Evolutionary conservation across 805 yeast genomes (phyloP).

Genomic region (Sugiyamaella valdiviana): DNA sequence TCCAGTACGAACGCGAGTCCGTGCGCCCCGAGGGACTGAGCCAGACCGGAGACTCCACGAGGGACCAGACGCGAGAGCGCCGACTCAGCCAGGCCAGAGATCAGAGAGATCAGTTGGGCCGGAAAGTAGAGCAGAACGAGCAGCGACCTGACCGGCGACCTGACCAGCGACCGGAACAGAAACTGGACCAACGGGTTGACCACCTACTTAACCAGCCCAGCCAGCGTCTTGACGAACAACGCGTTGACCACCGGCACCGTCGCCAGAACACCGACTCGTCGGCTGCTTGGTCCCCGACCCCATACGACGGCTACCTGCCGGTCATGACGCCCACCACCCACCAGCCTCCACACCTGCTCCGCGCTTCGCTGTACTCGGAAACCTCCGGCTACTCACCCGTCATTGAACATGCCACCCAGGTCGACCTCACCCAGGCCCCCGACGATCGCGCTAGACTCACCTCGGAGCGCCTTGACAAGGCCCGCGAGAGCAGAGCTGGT

Average conservation of each 20-base stretch:
- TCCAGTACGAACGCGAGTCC: neutral
- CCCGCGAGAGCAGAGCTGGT: conserved; percentile 15
- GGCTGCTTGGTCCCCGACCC: conserved; percentile 1
- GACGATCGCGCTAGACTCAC: conserved; percentile 1
- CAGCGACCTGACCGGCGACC: no score
- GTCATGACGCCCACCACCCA: conserved; percentile 1
- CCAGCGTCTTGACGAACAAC: no score
- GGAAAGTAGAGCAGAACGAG: no score
- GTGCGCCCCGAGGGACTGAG: neutral
- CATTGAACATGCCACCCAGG: conserved; percentile 19
- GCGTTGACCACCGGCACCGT: neutral
- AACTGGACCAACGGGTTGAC: no score
- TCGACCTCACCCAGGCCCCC: conserved; percentile 8
- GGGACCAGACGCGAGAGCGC: no score
- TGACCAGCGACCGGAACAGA: neutral
- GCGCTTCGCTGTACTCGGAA: conserved; percentile 17
- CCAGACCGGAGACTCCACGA: no score
- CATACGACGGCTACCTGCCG: conserved; percentile 6
- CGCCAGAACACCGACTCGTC: neutral
- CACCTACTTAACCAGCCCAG: no score
- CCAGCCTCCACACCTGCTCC: conserved; percentile 1
- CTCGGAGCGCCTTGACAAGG: conserved; percentile 10
- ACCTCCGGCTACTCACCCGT: conserved; percentile 18
- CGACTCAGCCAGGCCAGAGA: no score
- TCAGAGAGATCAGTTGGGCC: no score